Base-by-base conservation (phyloP, 306 rosid species). In the Inga laurina region DNA sequence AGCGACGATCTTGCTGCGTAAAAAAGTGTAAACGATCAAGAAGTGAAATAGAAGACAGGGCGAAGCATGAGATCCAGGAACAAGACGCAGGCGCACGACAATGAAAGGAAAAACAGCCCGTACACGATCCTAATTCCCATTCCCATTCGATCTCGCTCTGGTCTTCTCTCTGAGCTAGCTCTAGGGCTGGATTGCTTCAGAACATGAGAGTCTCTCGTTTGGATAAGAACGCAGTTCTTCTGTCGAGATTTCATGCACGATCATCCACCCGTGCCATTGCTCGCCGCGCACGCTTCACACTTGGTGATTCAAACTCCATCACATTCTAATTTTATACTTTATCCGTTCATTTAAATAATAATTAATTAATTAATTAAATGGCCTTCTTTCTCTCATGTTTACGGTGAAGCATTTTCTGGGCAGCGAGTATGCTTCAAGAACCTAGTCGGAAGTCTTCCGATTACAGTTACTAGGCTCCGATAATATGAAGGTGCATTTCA, bases 81-180 rank as follows among this genome's bases (percentile, higher is more conserved):
- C 86, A 70, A 75, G 90, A 91, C 79, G 90, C 86, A 84, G 82
- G 88, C 68, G 56, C 80, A 85, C 7, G 87, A 87, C 74, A 85
- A 76, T n/a, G 90, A 83, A 41, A 90, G 56, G 88, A 87, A 88
- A 83, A 88, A 30, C 79, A 91, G 44, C 37, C 89, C 91, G 81
- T 88, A 88, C 75, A 83, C 84, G 78, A 87, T 86, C 80, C 84
- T 78, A 7, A 88, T 48, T 11, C 78, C 88, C 87, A 82, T 88
- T 3, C 46, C 45, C 48, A 37, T 18, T 34, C 5, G 44, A 66
- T 66, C 72, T 34, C 12, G 3, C 72, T 30, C 72, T 14, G 1
- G 16, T 18, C 59, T 52, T 18, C 59, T 18, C 22, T 52, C 59
- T 16, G 6, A 16, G 8, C 59, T 24, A 12, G 6, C 62, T 59